Percentiles rank a stretch among this genome's conserved stretches.
phyloP scores from a whole-genome alignment of 345 rosid genomes.

The Gossypium rotundifolium region DNA sequence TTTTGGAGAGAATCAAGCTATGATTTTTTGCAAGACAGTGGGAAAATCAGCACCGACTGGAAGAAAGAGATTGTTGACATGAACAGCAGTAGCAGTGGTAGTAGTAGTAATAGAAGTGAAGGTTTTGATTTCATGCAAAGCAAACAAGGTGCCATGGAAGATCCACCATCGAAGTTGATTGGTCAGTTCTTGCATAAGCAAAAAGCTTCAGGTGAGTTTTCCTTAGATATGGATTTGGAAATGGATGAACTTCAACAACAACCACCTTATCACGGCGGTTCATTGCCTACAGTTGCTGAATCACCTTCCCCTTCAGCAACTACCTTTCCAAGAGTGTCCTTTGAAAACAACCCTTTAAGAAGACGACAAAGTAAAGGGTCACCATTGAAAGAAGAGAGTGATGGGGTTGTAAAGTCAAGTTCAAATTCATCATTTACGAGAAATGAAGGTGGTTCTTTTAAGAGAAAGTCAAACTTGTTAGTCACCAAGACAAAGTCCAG shows the following conservation, averaged over 20 bases:
- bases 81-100: conserved; percentile 7
- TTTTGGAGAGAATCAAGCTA: conserved; percentile 64
- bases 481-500: conserved; percentile 57
- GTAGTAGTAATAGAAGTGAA: conserved; percentile 12
- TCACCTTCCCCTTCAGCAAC: conserved; percentile 10
- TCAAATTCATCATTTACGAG: conserved; percentile 39
- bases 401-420: conserved; percentile 50
- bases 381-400: conserved; percentile 23
- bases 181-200: conserved; percentile 68
- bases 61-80: not conserved
- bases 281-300: conserved; percentile 10
- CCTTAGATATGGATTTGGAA: conserved; percentile 66
- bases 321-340: conserved; percentile 23
- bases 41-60: conserved; percentile 12
- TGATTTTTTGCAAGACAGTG: conserved; percentile 35
- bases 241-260: conserved; percentile 60
- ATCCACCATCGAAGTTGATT: conserved; percentile 71
- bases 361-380: conserved; percentile 32
- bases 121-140: conserved; percentile 33
- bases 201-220: conserved; percentile 60
- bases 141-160: conserved; percentile 20
- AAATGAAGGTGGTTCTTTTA: conserved; percentile 32
- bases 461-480: conserved; percentile 22
- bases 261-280: not conserved
- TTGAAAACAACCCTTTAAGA: conserved; percentile 28